Evolutionary conservation across 371 early-diverging fungal genomes (phyloP).

Genomic region (Mortierella polycephala): DNA sequence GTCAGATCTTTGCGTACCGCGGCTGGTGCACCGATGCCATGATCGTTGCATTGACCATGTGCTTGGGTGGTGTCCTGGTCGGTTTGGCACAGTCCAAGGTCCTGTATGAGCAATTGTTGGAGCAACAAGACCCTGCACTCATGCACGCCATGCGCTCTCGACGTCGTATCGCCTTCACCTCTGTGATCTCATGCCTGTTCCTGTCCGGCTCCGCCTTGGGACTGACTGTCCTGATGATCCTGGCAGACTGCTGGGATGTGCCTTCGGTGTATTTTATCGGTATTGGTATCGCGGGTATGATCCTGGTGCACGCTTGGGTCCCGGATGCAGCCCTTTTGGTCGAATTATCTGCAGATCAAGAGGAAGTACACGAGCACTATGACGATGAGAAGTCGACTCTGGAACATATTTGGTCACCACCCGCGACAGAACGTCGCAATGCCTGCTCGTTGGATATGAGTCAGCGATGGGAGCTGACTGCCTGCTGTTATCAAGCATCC

Average conservation of each 20-base stretch:
- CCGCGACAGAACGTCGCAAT: constrained; percentile 22
- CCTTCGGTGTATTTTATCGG: constrained; percentile 45
- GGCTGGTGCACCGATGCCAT: constrained; percentile 32
- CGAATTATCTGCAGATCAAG: neutral
- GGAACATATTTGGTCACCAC: neutral
- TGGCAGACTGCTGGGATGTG: constrained; percentile 46
- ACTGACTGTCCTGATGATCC: constrained; percentile 33
- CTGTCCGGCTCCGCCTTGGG: constrained; percentile 21
- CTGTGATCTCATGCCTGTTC: constrained; percentile 7
- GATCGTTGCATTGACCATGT: constrained; percentile 31
- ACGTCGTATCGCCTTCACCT: neutral
- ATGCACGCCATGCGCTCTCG: no score
- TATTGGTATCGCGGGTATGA: constrained; percentile 44
- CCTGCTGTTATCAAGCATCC: neutral
- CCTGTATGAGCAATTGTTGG: constrained; percentile 13
- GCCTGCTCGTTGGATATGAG: constrained; percentile 37
- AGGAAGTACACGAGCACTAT: neutral
- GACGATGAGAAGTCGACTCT: constrained; percentile 13
- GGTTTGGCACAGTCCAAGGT: constrained; percentile 34
- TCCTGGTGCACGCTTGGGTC: constrained; percentile 38
- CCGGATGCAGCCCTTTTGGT: constrained; percentile 21
- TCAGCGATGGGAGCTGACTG: constrained; percentile 17
- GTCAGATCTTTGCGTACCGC: constrained; percentile 19
- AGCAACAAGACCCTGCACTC: constrained; percentile 1
- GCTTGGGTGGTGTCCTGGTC: constrained; percentile 30